phyloP scores from a whole-genome alignment of 192 early-diverging fungal genomes.

The Tieghemiomyces parasiticus region DNA sequence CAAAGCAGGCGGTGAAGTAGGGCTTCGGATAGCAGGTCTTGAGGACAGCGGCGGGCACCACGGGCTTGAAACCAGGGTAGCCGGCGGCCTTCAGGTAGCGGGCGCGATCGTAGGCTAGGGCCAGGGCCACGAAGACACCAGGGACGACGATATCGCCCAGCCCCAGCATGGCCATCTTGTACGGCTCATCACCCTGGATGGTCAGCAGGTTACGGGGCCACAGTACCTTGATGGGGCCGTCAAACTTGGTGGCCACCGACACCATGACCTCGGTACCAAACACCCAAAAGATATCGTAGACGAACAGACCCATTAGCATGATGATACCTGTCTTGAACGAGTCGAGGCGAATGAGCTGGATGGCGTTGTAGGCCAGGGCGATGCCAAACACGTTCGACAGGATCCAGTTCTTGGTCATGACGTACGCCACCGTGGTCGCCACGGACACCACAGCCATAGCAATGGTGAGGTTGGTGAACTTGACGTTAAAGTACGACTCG shows the following conservation, averaged over 20 bases:
- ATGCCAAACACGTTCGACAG: constrained; percentile 78
- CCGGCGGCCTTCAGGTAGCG: constrained; percentile 40
- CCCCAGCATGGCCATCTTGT: constrained; percentile 81
- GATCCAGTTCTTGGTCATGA: constrained; percentile 84
- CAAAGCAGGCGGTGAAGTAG: constrained; percentile 74
- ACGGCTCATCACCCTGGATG: constrained; percentile 22
- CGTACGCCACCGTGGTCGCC: constrained; percentile 55
- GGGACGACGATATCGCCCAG: constrained; percentile 96
- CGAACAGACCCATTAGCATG: constrained; percentile 75
- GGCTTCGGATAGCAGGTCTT: constrained; percentile 55
- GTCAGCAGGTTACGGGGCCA: constrained; percentile 57
- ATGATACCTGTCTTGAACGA: constrained; percentile 96
- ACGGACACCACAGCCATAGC: constrained; percentile 35
- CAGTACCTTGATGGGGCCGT: constrained; percentile 92
- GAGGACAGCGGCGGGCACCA: constrained; percentile 21
- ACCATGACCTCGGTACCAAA: constrained; percentile 99
- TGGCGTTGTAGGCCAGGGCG: constrained; percentile 71
- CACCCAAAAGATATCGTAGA: constrained; percentile 99
- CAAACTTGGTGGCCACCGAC: constrained; percentile 87
- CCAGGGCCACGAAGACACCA: constrained; percentile 86
- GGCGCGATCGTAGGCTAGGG: constrained; percentile 77
- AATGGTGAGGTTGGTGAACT: constrained; percentile 55
- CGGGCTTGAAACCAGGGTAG: constrained; percentile 29
- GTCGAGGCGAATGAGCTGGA: constrained; percentile 77
- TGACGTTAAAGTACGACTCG: constrained; percentile 18